Conservation (phyloP, 805 yeast genomes). For the Kluyveromyces lactis region DNA sequence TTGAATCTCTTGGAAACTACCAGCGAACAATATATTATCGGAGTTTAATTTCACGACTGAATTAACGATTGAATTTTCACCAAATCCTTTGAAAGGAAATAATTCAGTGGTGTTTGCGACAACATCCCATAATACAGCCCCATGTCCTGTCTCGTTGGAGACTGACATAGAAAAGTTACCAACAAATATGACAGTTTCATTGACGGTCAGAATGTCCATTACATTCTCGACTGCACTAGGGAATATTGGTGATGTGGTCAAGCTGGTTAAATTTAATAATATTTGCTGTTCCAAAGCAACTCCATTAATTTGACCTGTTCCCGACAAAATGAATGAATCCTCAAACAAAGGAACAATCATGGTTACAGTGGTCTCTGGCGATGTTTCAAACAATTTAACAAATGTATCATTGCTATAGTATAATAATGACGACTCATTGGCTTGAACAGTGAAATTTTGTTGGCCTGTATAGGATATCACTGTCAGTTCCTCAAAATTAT, state of each 20-base stretch:
- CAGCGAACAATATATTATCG: conserved; percentile 67
- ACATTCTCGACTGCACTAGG: conserved; percentile 26
- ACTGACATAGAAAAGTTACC: conserved; percentile 57
- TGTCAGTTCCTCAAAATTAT: conserved; percentile 15
- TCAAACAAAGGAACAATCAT: conserved; percentile 23
- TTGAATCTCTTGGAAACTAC: conserved; percentile 59
- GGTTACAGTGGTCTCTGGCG: conserved; percentile 11
- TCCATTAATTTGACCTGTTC: conserved; percentile 24
- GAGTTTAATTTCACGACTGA: conserved; percentile 47
- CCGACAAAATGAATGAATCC: conserved; percentile 30
- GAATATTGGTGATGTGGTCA: conserved; percentile 22
- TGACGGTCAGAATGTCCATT: conserved; percentile 40
- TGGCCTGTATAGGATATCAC: conserved; percentile 25
- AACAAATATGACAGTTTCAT: conserved; percentile 60
- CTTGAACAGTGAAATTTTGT: conserved; percentile 22
- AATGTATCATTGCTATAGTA: conserved; percentile 23
- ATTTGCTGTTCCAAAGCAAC: conserved; percentile 25
- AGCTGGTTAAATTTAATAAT: conserved; percentile 26
- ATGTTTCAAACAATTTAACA: conserved; percentile 12
- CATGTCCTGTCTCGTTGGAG: conserved; percentile 31
- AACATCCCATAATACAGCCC: conserved; percentile 58
- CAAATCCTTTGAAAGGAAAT: conserved; percentile 74
- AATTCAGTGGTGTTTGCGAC: conserved; percentile 33
- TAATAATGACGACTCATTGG: conserved; percentile 11
- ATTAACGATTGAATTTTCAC: conserved; percentile 46